Base-by-base conservation (phyloP, 1,284 basidiomycete genomes). In the Tilletiopsis washingtonensis region DNA sequence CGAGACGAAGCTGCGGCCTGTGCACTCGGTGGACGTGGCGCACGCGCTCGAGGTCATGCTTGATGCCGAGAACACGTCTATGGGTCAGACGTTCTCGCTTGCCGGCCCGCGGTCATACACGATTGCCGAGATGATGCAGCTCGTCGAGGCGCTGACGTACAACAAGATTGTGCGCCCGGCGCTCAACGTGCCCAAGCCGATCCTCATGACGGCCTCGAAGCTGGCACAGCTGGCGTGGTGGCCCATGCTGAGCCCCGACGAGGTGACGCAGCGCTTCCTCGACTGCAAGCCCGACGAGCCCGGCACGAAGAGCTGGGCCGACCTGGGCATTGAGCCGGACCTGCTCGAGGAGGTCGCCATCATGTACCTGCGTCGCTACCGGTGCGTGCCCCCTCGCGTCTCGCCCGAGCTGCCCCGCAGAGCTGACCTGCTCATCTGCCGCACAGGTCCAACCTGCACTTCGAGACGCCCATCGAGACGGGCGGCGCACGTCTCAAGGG, bases 1-100 rank as follows among this genome's bases (percentile, higher is more conserved):
- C 44, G 76, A 85, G 74, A 93, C 93, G 20, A 83, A 82, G 76
- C 82, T 88, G 74, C 84, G 88, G 34, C 93, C 94, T 1, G 87
- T 86, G 36, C 91, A 97, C 81, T 86, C 90, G 41, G 75, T 94
- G 66, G 91, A 99, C 71, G 89, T 98, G 48, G 93, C 93, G 4
- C 84, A 91, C 75, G 93, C 85, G 9, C 81, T 98, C 52, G 81
- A 83, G 47, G 85, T 86, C 75, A 80, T 97, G 72, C 79, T 86
- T 69, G 77, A 80, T 40, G 76, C 81, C 73, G 69, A 81, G 78
- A 59, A 81, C 77, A 77, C 75, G 41, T 84, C 66, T 67, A 82
- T 75, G 48, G 82, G 83, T 40, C 74, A 77, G 49, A 88, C 84
- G 6, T 78, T 91, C 71, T 82, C 82, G 54, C 84, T 99, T 34